Conservation (phyloP, 371 early-diverging fungal species). For the Mortierella sp. region DNA sequence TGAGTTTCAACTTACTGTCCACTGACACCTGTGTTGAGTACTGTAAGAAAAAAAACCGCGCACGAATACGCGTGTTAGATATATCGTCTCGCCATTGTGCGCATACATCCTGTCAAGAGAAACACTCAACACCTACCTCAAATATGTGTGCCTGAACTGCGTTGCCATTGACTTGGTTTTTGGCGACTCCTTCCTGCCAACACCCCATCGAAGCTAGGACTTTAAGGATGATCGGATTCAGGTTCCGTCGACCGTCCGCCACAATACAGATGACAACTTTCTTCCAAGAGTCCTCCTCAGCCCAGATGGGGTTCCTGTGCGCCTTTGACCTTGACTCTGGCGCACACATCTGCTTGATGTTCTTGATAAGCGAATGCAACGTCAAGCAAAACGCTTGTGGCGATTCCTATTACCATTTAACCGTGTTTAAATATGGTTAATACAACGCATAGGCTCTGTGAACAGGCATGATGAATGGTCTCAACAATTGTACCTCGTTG, state of each 20-base stretch:
- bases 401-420: constrained; percentile 72
- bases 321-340: constrained; percentile 75
- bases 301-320: constrained; percentile 80
- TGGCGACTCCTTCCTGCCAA: constrained; percentile 94
- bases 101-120: neutral
- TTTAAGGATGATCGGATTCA: constrained; percentile 82
- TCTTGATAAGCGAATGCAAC: constrained; percentile 86
- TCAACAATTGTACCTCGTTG: constrained; percentile 77
- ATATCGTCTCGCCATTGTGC: neutral
- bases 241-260: constrained; percentile 81
- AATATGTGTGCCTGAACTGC: constrained; percentile 82
- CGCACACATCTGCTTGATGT: constrained; percentile 69
- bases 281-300: constrained; percentile 91
- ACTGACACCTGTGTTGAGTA: constrained; percentile 90
- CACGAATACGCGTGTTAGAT: neutral
- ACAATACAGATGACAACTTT: constrained; percentile 92
- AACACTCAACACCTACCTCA: constrained; percentile 25
- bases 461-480: neutral
- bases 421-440: neutral
- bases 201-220: constrained; percentile 90
- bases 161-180: constrained; percentile 70
- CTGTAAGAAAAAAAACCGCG: constrained; percentile 63
- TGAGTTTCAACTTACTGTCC: constrained; percentile 73
- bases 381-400: constrained; percentile 88
- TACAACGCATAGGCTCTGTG: neutral